These are phyloP conservation scores for Mycena galopus DNA, from an alignment of 768 basidiomycete genomes.

Conservation along the genomic window DNA sequence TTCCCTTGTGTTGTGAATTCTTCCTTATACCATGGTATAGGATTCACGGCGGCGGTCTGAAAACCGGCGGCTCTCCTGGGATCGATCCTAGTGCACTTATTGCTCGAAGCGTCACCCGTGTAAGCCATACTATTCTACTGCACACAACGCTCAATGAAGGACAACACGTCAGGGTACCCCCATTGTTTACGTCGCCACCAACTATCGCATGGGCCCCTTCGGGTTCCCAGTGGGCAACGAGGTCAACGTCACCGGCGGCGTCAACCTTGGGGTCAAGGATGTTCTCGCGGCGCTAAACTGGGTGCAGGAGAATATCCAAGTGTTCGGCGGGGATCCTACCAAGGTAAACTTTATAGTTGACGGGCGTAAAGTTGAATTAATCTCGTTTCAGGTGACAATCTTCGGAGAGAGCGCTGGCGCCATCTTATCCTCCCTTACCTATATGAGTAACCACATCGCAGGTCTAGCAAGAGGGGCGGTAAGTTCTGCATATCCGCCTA, in stretches of 20 bases:
- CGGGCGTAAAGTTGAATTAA: neutral
- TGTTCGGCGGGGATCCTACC: neutral
- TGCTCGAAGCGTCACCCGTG: neutral
- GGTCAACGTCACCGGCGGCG: neutral
- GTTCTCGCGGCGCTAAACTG: neutral
- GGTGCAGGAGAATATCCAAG: neutral
- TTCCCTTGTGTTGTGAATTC: neutral
- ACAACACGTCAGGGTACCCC: neutral
- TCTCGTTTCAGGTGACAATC: neutral
- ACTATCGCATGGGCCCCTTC: neutral
- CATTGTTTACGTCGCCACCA: neutral
- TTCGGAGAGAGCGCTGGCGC: slow-evolving; percentile 6
- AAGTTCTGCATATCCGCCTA: neutral
- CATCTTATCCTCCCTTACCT: neutral
- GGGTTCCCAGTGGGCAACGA: neutral
- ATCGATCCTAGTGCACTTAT: neutral
- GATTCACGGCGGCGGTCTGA: neutral
- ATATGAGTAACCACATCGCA: slow-evolving; percentile 1
- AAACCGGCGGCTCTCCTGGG: neutral
- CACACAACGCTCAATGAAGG: neutral
- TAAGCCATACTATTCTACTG: neutral
- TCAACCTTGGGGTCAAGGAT: neutral
- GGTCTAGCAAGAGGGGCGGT: slow-evolving; percentile 8
- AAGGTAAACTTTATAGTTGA: neutral
- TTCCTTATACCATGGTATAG: too few species aligned